Base-by-base conservation (phyloP, 768 basidiomycete species). In the Russula brevipes region DNA sequence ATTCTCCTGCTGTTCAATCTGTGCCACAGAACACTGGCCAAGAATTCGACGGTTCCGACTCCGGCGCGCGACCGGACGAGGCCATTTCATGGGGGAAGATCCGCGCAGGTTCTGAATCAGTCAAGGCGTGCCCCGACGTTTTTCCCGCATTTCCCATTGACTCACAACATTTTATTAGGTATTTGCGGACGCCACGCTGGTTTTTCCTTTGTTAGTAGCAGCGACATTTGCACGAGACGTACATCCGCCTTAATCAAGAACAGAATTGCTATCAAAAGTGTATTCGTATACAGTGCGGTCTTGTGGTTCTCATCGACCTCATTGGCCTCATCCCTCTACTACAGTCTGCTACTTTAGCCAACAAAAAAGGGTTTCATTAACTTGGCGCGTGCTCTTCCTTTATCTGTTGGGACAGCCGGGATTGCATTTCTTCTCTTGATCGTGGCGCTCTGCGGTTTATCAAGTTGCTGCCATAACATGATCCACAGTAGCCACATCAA, bases 61-160 rank as follows among this genome's bases (percentile, higher is more conserved):
- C 95, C 5, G 96, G 96, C 17, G 95, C 97, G 38, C 80, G 92
- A 62, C 97, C 97, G 9, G 97, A 99, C 70, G 97, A 99, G 75
- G 97, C 97, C 1, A 85, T 99, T 31, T 94, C 91, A 3, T 99
- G 97, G 97, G 97, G 97, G 1, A 99, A 99, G 78, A 98, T 98
- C 66, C 84, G 93, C 41, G 87, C 89, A 12, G 87, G 86, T 9
- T 80, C 91, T 5, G 87, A 92, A 72, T 80, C 90, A 8, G 85
- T 94, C 6, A 93, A 96, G 81, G 93, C 89, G 67, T 17, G 57
- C 35, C 31, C 17, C 17, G 12, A 19, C 17, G 3, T 24, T 19
- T 33, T 33, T 9, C 16, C 16, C n/a, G 16, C 9, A 36, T 30
- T 31, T 1, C n/a, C 9, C 12, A 19, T 11, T 51, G 9, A 47